These are phyloP conservation scores for Melanopsichium pennsylvanicum DNA, from an alignment of 1,284 basidiomycete species.

Conservation along the genomic window DNA sequence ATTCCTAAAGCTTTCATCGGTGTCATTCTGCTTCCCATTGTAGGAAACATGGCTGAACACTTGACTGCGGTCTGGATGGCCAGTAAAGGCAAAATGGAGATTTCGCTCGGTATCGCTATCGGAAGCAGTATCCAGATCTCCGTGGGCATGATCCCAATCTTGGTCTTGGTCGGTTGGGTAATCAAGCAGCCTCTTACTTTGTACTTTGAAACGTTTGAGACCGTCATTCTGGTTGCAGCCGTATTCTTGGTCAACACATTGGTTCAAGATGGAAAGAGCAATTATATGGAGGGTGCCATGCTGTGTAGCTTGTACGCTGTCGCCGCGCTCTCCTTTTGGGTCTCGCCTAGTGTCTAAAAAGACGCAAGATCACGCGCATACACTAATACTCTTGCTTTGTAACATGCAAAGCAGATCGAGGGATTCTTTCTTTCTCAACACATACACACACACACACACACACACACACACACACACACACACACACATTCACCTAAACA, in stretches of 20 bases:
- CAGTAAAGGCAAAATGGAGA: slow-evolving; percentile 64
- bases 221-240: slow-evolving; percentile 60
- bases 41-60: slow-evolving; percentile 73
- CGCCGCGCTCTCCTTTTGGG: slow-evolving; percentile 62
- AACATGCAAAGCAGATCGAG: too few species aligned
- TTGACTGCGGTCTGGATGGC: slow-evolving; percentile 63
- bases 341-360: slow-evolving; percentile 12
- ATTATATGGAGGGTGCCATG: slow-evolving; percentile 66
- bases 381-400: too few species aligned
- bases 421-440: not conserved
- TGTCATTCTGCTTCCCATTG: slow-evolving; percentile 79
- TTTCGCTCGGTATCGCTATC: slow-evolving; percentile 81
- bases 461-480: too few species aligned
- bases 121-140: slow-evolving; percentile 73
- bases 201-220: slow-evolving; percentile 63
- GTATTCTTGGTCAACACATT: slow-evolving; percentile 65
- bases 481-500: too few species aligned
- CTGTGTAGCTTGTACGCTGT: slow-evolving; percentile 63
- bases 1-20: slow-evolving; percentile 66
- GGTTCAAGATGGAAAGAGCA: slow-evolving; percentile 65
- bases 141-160: slow-evolving; percentile 63
- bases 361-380: too few species aligned
- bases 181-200: slow-evolving; percentile 66
- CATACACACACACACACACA: not conserved
- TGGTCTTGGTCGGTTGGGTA: slow-evolving; percentile 65